These are phyloP conservation scores for Yueomyces sp. DNA, from an alignment of 805 yeast species.

Conservation along the genomic window DNA sequence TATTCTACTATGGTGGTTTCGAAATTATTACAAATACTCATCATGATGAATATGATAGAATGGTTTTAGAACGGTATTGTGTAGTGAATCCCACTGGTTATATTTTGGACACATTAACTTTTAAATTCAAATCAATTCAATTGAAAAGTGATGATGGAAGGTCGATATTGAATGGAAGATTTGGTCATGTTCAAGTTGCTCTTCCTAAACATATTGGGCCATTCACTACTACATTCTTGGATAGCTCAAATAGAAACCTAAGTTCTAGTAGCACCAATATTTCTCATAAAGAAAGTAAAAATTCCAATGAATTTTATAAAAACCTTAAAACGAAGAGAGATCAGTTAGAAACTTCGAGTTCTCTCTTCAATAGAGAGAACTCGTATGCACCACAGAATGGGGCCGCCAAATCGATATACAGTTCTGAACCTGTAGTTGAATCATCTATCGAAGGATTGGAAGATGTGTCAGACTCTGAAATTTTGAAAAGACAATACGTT, in stretches of 20 bases:
- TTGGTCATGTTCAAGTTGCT: slow-evolving; percentile 28
- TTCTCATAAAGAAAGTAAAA: background rate
- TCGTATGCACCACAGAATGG: no score
- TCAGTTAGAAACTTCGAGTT: background rate
- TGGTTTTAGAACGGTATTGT: slow-evolving; percentile 28
- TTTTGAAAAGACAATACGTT: background rate
- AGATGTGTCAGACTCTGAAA: background rate
- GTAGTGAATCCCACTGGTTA: slow-evolving; percentile 40
- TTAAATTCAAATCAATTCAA: slow-evolving; percentile 35
- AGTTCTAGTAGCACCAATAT: background rate
- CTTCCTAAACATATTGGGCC: background rate
- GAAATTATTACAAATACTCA: slow-evolving; percentile 27
- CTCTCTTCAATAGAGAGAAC: background rate
- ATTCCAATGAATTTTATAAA: background rate
- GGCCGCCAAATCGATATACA: background rate
- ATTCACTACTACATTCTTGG: background rate
- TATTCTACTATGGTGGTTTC: slow-evolving; percentile 62
- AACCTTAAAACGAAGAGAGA: background rate
- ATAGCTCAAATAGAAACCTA: background rate
- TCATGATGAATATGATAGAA: slow-evolving; percentile 22
- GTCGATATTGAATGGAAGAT: slow-evolving; percentile 16
- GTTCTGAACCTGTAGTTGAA: background rate
- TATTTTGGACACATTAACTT: slow-evolving; percentile 40
- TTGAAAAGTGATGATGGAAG: background rate
- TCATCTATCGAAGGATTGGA: background rate